These are phyloP conservation scores for Colletotrichum karsti DNA, from an alignment of 2,329 filamentous ascomycete genomes.

Conservation along the genomic window DNA sequence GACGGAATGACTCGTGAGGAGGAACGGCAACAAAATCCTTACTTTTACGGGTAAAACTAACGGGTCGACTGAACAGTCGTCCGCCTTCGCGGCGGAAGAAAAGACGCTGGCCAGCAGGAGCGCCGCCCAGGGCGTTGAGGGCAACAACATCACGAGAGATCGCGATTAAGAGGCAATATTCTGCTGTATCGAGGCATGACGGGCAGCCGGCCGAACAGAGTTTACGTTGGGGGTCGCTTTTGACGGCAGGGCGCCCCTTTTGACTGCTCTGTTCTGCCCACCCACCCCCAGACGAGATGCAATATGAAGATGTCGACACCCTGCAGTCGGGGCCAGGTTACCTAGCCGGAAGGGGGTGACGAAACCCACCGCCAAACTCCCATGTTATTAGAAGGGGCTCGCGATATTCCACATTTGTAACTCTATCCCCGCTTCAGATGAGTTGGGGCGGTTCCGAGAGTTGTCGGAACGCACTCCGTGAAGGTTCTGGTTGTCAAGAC, in stretches of 20 bases:
- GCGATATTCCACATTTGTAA: conserved; percentile 19
- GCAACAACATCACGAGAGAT: conserved; percentile 25
- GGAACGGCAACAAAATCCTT: too few species aligned
- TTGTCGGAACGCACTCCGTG: background rate
- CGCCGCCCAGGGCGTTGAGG: conserved; percentile 18
- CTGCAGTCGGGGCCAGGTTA: conserved; percentile 4
- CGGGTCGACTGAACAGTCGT: conserved; percentile 19
- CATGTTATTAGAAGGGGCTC: conserved; percentile 25
- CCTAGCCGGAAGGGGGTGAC: conserved; percentile 9
- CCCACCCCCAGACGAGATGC: conserved; percentile 5
- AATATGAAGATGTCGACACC: conserved; percentile 18
- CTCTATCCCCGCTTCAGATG: conserved; percentile 18
- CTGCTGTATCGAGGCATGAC: conserved; percentile 21
- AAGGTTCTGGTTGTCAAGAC: background rate
- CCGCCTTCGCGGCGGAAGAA: conserved; percentile 8
- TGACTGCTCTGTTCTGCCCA: conserved; percentile 13
- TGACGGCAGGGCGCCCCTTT: conserved; percentile 19
- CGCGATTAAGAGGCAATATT: background rate
- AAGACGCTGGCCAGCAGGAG: conserved; percentile 27
- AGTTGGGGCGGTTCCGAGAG: background rate
- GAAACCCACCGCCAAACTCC: conserved; percentile 20
- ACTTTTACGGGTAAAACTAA: conserved; percentile 28
- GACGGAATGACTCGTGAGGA: conserved; percentile 9
- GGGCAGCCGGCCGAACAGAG: conserved; percentile 2
- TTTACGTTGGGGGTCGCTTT: background rate